phyloP scores from a whole-genome alignment of 225 moss, liverwort and hornwort species.

The Antitrichia curtipendula region DNA sequence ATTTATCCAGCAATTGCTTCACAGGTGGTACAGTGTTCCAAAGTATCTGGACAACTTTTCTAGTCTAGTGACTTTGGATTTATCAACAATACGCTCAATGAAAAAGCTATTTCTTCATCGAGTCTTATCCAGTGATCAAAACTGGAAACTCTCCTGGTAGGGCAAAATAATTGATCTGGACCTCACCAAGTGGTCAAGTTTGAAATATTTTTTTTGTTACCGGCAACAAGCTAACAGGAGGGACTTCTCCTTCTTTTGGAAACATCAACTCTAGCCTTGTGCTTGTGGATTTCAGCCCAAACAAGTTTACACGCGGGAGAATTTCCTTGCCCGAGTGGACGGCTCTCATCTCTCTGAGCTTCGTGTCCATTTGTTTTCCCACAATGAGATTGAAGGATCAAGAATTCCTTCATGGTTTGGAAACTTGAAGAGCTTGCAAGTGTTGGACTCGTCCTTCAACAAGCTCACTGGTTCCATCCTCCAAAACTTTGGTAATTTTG shows the following conservation, averaged over 20 bases:
- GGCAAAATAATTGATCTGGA: background rate
- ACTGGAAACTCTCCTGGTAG: background rate
- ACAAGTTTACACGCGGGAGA: background rate
- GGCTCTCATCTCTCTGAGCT: background rate
- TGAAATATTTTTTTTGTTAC: background rate
- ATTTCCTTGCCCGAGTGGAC: background rate
- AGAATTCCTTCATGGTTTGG: background rate
- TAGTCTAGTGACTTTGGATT: too few relatives aligned
- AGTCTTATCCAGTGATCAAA: background rate
- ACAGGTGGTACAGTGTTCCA: background rate
- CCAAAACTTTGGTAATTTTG: background rate
- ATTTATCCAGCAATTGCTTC: background rate
- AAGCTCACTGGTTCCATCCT: background rate
- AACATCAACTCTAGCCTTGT: background rate
- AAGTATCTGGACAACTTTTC: too few relatives aligned
- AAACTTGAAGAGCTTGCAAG: background rate
- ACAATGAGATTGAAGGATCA: background rate
- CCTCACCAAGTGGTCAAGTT: background rate
- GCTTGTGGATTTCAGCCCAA: background rate
- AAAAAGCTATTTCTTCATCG: too few relatives aligned
- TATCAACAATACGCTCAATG: too few relatives aligned
- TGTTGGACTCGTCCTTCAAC: background rate
- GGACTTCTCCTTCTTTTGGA: background rate
- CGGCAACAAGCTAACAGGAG: background rate
- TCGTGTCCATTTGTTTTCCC: background rate